Percentiles rank a stretch among this genome's conserved stretches.
These are phyloP conservation scores for Sporobolomyces phaffii DNA, from an alignment of 768 basidiomycete species.

Conservation along the genomic window DNA sequence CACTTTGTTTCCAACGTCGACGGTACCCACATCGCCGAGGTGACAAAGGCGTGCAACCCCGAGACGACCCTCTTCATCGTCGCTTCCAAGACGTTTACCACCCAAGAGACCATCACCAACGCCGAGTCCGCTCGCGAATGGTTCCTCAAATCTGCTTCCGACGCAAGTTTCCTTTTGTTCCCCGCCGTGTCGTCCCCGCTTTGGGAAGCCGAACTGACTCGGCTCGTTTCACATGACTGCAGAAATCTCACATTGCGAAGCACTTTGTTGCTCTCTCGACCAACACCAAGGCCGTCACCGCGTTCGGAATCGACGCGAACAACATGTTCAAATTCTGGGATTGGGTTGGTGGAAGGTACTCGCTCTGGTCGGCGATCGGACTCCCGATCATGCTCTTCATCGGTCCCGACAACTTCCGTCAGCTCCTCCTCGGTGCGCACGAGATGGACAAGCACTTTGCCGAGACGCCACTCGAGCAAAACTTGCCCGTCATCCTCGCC, in stretches of 20 bases:
- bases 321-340: constrained; percentile 99
- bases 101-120: constrained; percentile 99
- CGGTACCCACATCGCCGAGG: constrained; percentile 92
- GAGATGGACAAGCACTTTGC: constrained; percentile 98
- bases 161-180: constrained; percentile 49
- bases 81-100: constrained; percentile 98
- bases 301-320: constrained; percentile 78
- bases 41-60: constrained; percentile 68
- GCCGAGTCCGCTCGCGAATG: constrained; percentile 87
- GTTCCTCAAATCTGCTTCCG: constrained; percentile 80
- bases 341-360: constrained; percentile 99
- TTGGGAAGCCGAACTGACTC: background rate
- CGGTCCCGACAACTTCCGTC: constrained; percentile 88
- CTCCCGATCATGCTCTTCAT: constrained; percentile 87
- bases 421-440: constrained; percentile 83
- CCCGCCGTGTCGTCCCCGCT: too few relatives aligned
- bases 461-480: constrained; percentile 75
- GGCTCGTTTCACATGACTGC: background rate
- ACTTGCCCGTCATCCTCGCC: constrained; percentile 85
- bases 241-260: constrained; percentile 85
- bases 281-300: constrained; percentile 85
- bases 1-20: constrained; percentile 98
- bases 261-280: constrained; percentile 98
- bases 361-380: constrained; percentile 96
- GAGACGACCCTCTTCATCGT: constrained; percentile 96